Evolutionary conservation across 352 stramenopile genomes (phyloP), one percentile per base, ranked within the genome.

Genomic region (Pythium dissimile): DNA sequence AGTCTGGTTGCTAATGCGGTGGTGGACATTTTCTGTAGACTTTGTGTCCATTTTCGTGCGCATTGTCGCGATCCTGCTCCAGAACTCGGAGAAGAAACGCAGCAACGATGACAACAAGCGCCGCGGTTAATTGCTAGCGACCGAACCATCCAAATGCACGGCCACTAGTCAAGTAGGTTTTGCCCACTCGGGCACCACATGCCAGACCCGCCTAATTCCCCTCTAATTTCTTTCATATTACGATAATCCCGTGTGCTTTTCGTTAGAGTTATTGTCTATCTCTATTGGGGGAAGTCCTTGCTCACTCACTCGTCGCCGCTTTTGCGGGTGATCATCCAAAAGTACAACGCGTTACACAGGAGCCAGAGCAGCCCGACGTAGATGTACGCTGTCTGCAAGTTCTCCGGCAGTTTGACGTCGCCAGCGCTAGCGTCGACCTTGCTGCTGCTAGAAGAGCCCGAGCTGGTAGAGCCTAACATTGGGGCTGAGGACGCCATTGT

Each of bases 11-110:
- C 46, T 45, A 42, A 53, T 30, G 18, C 28, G 21, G 39, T 23
- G 38, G 42, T 39, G n/a, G n/a, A n/a, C n/a, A n/a, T 41, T 41
- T n/a, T 50, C 2, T 59, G 4, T 43, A 89, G 88, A 96, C 60
- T 82, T 95, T 26, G 72, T 94, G 46, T 88, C 73, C 48, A 92
- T 96, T 59, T 96, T 96, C 48, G 80, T 95, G 41, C 86, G 88
- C 71, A 78, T 96, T 27, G 67, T 92, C 49, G 67, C 91, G 50
- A 88, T 94, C 50, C 64, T 96, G 16, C 58, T 95, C 11, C 60
- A 82, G 54, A 92, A 89, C 64, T 64, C 71, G 42, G 63, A 80
- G 34, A 85, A 88, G 47, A 83, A 82, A 54, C 68, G 69, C 42
- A 51, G 60, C 62, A 51, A 70, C 35, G 66, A 62, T 30, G 52